Evolutionary conservation across 1,284 basidiomycete genomes (phyloP), one percentile per base, ranked within the genome.

Genomic region (Rhodotorula glutinis): DNA sequence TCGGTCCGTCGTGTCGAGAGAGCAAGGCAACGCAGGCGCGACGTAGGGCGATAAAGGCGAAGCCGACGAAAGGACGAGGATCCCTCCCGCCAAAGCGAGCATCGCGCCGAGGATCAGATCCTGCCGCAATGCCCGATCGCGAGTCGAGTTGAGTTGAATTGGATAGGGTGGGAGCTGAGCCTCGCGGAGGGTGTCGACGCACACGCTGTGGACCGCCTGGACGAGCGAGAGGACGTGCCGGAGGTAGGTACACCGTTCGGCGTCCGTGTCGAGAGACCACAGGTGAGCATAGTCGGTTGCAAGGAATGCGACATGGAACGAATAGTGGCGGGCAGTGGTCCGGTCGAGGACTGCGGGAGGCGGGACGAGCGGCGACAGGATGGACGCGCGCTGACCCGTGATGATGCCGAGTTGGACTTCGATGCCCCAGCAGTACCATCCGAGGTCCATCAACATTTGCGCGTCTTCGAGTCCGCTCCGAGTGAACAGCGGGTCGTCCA

Each of bases 381-480:
- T 49, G 23, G 54, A 30, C 25, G 47, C 53, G 21, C 63, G 44
- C 8, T 46, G 43, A 16, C 63, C 63, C 33, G 49, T 44, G n/a
- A 65, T 53, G 53, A 60, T 55, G 25, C 63, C 63, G n/a, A 60
- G 43, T 46, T 65, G 58, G 47, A 65, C 60, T 58, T 59, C 60
- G 38, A 60, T 46, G 7, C 63, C 53, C 58, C 59, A 65, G 11
- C 47, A 47, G 16, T 57, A 29, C 53, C 60, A 65, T 11, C 63
- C 63, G 4, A 60, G 23, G 40, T 49, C 40, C 44, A 60, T 33
- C 29, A 65, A 47, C n/a, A 44, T 16, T 7, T 44, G 40, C 23
- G n/a, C 46, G 46, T 47, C 46, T 23, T 47, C 46, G 46, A 47
- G 46, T 47, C 46, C 46, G 46, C 46, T 47, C 46, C 46, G 21